Evolutionary conservation across 495 filamentous ascomycete genomes (phyloP).

Genomic region (Trichocladium uniseriatum): DNA sequence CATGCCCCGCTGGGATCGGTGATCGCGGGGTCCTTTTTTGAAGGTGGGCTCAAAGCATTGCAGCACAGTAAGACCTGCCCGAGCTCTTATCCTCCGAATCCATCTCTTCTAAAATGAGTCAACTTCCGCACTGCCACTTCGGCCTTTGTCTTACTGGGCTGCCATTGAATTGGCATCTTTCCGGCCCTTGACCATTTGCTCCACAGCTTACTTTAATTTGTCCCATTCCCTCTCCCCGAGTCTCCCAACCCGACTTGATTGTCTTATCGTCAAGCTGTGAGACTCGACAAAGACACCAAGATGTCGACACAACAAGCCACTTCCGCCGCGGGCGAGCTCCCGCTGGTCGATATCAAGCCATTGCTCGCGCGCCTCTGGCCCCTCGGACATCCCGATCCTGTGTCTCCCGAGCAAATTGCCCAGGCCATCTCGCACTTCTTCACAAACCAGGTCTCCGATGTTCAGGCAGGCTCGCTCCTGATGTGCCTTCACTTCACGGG

Average conservation of each 20-base stretch:
- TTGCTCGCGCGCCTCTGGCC: constrained; percentile 75
- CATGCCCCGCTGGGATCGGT: constrained; percentile 13
- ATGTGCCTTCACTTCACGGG: constrained; percentile 84
- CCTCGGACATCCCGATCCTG: constrained; percentile 35
- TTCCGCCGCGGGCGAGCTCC: constrained; percentile 11
- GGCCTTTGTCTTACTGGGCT: not conserved
- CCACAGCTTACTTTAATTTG: too few species aligned
- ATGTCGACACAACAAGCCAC: constrained; percentile 3
- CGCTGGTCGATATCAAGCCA: constrained; percentile 59
- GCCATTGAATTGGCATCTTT: not conserved
- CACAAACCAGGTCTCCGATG: constrained; percentile 67
- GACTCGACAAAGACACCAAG: too few species aligned
- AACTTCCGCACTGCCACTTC: constrained; percentile 3
- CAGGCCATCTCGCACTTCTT: constrained; percentile 82
- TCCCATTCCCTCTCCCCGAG: too few species aligned
- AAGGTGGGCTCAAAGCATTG: not conserved
- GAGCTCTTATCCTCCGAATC: not conserved
- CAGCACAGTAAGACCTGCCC: constrained; percentile 1
- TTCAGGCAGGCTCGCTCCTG: constrained; percentile 75
- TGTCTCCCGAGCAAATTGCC: constrained; percentile 74
- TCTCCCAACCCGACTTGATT: too few species aligned
- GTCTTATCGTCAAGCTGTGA: too few species aligned
- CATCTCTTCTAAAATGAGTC: constrained; percentile 19
- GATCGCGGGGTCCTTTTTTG: constrained; percentile 14
- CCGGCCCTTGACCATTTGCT: not conserved